These are phyloP conservation scores for Polychaeton citri DNA, from an alignment of 2,329 filamentous ascomycete species.

Conservation along the genomic window DNA sequence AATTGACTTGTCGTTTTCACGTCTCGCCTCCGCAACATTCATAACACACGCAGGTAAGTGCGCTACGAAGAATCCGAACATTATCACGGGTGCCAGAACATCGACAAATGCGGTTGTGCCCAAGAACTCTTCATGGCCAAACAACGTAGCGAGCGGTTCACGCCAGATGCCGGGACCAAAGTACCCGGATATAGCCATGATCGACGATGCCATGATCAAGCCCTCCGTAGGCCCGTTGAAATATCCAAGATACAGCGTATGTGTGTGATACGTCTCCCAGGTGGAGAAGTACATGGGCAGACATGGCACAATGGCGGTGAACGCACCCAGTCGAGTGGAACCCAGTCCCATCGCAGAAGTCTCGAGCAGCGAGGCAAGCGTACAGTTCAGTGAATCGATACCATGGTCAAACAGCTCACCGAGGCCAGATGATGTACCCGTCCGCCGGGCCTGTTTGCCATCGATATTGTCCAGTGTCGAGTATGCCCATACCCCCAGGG, in stretches of 20 bases:
- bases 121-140: slow-evolving; percentile 51
- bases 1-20: slow-evolving; percentile 57
- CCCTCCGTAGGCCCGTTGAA: slow-evolving; percentile 97
- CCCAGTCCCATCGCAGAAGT: slow-evolving; percentile 89
- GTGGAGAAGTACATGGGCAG: slow-evolving; percentile 99
- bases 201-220: slow-evolving; percentile 68
- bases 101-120: slow-evolving; percentile 68
- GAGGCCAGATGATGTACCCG: slow-evolving; percentile 84
- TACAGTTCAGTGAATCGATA: slow-evolving; percentile 96
- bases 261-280: slow-evolving; percentile 98
- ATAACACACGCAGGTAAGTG: slow-evolving; percentile 83
- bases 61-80: slow-evolving; percentile 32
- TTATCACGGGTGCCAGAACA: slow-evolving; percentile 59
- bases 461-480: slow-evolving; percentile 99
- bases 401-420: slow-evolving; percentile 98
- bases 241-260: slow-evolving; percentile 88
- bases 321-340: slow-evolving; percentile 68
- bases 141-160: slow-evolving; percentile 53
- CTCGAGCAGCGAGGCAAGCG: slow-evolving; percentile 77
- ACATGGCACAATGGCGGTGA: slow-evolving; percentile 82
- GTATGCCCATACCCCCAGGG: slow-evolving; percentile 88
- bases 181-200: slow-evolving; percentile 79
- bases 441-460: slow-evolving; percentile 90
- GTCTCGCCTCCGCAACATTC: slow-evolving; percentile 70
- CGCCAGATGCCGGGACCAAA: slow-evolving; percentile 85